A percentile compares a stretch with the other conserved stretches of the same genome.
Evolutionary conservation across 257 asterid species (phyloP).

Genomic region (Solanum chaucha): DNA sequence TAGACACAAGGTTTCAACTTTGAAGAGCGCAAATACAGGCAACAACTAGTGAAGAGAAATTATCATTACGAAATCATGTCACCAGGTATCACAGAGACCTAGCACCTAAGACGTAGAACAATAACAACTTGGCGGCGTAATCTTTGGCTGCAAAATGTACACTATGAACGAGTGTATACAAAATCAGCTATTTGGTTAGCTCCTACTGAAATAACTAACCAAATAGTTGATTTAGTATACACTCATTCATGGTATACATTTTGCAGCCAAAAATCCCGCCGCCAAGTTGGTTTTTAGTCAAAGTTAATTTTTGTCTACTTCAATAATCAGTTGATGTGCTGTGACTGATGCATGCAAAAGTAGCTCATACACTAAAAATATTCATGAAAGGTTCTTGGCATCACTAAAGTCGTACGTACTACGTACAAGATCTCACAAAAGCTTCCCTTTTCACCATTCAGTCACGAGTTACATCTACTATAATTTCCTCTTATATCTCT

Average conservation of each 20-base stretch:
- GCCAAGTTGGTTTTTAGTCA: constrained; percentile 18
- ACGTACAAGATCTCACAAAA: not conserved
- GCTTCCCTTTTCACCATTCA: not conserved
- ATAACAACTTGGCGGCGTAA: constrained; percentile 21
- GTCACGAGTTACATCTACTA: not conserved
- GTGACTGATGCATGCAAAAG: not conserved
- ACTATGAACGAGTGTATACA: constrained; percentile 23
- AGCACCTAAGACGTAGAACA: not conserved
- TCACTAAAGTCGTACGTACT: not conserved
- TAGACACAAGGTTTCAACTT: not conserved
- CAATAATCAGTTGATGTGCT: not conserved
- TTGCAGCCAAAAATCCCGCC: constrained; percentile 35
- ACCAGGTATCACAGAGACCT: not conserved
- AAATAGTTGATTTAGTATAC: constrained; percentile 19
- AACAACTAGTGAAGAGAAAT: not conserved
- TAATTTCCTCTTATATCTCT: not conserved
- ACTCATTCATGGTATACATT: constrained; percentile 20
- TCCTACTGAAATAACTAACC: constrained; percentile 12
- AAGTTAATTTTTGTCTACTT: not conserved
- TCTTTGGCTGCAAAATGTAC: constrained; percentile 28
- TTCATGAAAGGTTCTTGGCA: not conserved
- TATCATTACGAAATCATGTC: not conserved
- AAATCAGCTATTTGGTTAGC: constrained; percentile 29
- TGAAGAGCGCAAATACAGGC: not conserved
- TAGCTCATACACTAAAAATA: not conserved